phyloP scores from a whole-genome alignment of 2,329 filamentous ascomycete species.

The Trichoderma simmonsii region DNA sequence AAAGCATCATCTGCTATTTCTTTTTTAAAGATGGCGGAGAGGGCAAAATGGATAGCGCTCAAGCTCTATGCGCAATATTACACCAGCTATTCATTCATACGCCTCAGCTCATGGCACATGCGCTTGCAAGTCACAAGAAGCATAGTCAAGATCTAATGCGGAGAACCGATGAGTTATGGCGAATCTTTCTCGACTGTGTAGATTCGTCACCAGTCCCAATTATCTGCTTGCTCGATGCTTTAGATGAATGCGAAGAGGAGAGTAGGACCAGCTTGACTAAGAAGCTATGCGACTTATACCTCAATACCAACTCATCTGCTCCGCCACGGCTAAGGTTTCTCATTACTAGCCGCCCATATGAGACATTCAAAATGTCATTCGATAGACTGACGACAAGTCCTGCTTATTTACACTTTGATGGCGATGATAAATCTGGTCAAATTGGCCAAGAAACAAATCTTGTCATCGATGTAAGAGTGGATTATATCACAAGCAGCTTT shows the following conservation, averaged over 20 bases:
- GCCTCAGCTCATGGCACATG: conserved; percentile 1
- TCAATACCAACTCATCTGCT: neutral
- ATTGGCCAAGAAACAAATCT: conserved; percentile 33
- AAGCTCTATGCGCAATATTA: conserved; percentile 27
- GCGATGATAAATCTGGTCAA: conserved; percentile 27
- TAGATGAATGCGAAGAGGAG: conserved; percentile 31
- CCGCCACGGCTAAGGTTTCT: conserved; percentile 30
- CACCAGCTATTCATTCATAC: conserved; percentile 28
- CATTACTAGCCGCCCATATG: conserved; percentile 33
- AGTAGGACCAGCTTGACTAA: conserved; percentile 20
- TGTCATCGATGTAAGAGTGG: conserved; percentile 28
- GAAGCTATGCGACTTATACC: conserved; percentile 20
- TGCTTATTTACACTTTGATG: conserved; percentile 26
- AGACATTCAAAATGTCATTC: conserved; percentile 24
- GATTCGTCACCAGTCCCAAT: conserved; percentile 20
- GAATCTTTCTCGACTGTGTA: conserved; percentile 14
- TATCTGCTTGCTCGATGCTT: conserved; percentile 32
- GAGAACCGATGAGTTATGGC: conserved; percentile 17
- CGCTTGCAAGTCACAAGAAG: neutral
- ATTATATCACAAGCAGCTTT: conserved; percentile 22
- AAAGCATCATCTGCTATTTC: conserved; percentile 29
- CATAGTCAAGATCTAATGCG: neutral
- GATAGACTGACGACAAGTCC: conserved; percentile 3
- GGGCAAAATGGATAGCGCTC: conserved; percentile 20
- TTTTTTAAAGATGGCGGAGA: conserved; percentile 34